Evolutionary conservation across 106 monocot genomes (phyloP).

Genomic region (Dactylorhiza incarnata): DNA sequence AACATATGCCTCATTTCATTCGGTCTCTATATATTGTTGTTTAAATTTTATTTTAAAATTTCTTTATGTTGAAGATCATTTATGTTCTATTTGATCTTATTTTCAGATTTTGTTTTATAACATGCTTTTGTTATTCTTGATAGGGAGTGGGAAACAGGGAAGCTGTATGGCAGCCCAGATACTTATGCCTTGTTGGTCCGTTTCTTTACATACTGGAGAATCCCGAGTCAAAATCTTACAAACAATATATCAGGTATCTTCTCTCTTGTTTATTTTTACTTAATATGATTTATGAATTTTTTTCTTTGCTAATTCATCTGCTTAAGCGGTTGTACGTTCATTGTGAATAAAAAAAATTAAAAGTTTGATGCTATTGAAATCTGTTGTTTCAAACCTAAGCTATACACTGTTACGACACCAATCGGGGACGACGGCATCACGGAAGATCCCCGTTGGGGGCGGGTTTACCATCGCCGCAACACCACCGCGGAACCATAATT

Average conservation of each 20-base stretch:
- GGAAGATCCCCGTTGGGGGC: too few species aligned
- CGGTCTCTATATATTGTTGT: not conserved
- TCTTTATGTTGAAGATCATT: not conserved
- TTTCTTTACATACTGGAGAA: conserved; percentile 85
- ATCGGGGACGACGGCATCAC: too few species aligned
- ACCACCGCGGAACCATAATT: too few species aligned
- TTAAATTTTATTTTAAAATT: not conserved
- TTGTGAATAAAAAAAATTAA: not conserved
- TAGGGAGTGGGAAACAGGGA: conserved; percentile 98
- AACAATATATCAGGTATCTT: conserved; percentile 75
- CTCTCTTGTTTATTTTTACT: not conserved
- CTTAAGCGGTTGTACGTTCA: not conserved
- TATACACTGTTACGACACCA: too few species aligned
- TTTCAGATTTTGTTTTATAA: conserved; percentile 3
- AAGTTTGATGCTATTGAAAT: not conserved
- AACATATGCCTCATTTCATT: too few species aligned
- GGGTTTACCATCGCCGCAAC: too few species aligned
- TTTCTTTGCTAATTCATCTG: not conserved
- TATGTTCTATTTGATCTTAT: not conserved
- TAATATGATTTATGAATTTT: not conserved
- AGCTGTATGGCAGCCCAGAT: conserved; percentile 92
- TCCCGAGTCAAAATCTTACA: conserved; percentile 71
- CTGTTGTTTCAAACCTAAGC: not conserved
- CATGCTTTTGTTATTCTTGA: conserved; percentile 4
- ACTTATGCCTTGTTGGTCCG: conserved; percentile 75